Conservation (phyloP, 1,284 basidiomycete species). For the Cutaneotrichosporon daszewskae region DNA sequence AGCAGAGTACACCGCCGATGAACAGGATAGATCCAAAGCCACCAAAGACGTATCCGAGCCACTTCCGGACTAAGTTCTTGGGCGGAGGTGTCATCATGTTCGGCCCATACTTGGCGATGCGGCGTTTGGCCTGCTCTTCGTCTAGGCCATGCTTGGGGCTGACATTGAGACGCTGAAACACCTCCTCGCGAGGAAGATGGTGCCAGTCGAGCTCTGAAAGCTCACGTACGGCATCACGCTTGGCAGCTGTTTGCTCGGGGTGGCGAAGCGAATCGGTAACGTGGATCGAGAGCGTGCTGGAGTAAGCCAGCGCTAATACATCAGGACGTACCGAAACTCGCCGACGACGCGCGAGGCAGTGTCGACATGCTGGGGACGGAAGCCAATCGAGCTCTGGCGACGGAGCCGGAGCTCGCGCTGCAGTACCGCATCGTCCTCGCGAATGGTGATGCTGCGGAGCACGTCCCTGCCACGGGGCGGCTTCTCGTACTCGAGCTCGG, state of each 20-base stretch:
- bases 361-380: constrained; percentile 22
- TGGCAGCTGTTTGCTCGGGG: constrained; percentile 2
- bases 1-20: constrained; percentile 51
- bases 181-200: constrained; percentile 50
- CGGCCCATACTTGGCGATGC: constrained; percentile 47
- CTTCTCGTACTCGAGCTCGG: constrained; percentile 10
- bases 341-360: constrained; percentile 29
- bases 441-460: constrained; percentile 23
- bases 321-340: constrained; percentile 32
- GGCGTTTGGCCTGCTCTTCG: constrained; percentile 51
- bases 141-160: constrained; percentile 54
- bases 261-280: constrained; percentile 36
- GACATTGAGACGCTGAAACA: constrained; percentile 53
- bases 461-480: constrained; percentile 4
- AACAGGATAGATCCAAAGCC: constrained; percentile 58
- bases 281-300: constrained; percentile 42
- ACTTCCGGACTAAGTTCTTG: constrained; percentile 44
- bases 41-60: constrained; percentile 50
- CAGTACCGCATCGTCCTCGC: constrained; percentile 11
- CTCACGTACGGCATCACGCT: constrained; percentile 27
- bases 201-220: constrained; percentile 55
- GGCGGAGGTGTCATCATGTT: constrained; percentile 48
- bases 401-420: constrained; percentile 21
- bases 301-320: background rate
- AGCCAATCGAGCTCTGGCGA: constrained; percentile 23